These are phyloP conservation scores for Parathielavia appendiculata DNA, from an alignment of 495 filamentous ascomycete species.

Conservation along the genomic window DNA sequence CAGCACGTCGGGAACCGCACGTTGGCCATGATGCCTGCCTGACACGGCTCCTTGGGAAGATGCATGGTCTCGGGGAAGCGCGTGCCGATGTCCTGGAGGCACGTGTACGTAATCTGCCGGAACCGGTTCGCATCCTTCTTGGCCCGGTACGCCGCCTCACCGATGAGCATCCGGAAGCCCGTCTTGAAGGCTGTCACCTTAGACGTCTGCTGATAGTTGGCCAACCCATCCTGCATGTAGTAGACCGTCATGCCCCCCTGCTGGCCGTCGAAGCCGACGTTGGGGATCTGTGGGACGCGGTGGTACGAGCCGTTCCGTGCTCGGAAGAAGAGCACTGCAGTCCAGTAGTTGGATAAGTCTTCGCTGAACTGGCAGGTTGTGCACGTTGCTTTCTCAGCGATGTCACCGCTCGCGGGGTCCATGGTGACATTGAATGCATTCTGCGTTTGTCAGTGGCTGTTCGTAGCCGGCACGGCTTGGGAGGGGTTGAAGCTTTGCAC, in stretches of 20 bases:
- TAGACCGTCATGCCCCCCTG: conserved; percentile 7
- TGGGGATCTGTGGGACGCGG: conserved; percentile 3
- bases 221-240: conserved; percentile 9
- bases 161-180: conserved; percentile 9
- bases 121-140: conserved; percentile 3
- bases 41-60: conserved; percentile 6
- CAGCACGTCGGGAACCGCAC: conserved; percentile 35
- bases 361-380: conserved; percentile 9
- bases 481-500: too few relatives aligned
- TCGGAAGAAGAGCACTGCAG: conserved; percentile 3
- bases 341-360: conserved; percentile 11
- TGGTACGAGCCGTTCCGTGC: conserved; percentile 6
- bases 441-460: not conserved
- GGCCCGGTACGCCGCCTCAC: conserved; percentile 3
- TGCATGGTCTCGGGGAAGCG: conserved; percentile 6
- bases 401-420: conserved; percentile 3
- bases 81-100: not conserved
- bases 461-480: not conserved
- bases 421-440: conserved; percentile 8
- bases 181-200: conserved; percentile 10
- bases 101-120: conserved; percentile 9
- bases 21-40: conserved; percentile 35
- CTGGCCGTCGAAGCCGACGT: conserved; percentile 5
- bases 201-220: conserved; percentile 8
- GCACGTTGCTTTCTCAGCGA: conserved; percentile 2